Conservation (phyloP, 2,329 filamentous ascomycete species). For the Colletotrichum sp. region DNA sequence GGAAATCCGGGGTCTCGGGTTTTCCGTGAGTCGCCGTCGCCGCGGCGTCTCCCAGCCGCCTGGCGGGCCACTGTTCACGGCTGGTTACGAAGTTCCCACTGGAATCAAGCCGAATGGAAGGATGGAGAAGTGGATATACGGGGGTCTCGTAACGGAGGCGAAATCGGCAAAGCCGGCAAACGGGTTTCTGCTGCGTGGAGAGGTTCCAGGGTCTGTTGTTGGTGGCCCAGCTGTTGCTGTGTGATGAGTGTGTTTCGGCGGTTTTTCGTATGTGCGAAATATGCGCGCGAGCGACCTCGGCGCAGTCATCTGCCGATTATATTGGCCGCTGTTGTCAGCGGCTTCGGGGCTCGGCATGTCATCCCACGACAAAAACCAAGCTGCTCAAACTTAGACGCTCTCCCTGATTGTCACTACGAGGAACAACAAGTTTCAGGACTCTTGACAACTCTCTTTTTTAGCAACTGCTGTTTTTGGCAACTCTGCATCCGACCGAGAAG, state of each 20-base stretch:
- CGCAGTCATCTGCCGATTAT: background rate
- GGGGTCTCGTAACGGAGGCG: background rate
- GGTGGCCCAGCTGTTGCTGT: background rate
- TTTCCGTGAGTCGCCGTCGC: background rate
- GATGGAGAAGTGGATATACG: background rate
- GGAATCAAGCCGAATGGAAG: background rate
- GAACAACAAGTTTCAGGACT: background rate
- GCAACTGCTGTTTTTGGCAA: background rate
- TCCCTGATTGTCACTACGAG: background rate
- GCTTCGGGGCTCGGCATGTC: background rate
- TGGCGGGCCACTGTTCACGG: background rate
- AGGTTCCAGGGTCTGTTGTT: background rate
- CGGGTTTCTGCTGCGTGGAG: background rate
- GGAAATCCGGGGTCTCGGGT: background rate
- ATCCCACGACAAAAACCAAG: background rate
- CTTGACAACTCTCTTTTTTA: background rate
- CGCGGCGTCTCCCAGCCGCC: background rate
- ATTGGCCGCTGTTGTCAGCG: background rate
- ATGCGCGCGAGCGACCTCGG: background rate
- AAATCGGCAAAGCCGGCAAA: constrained; percentile 1
- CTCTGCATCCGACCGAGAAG: background rate
- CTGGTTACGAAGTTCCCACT: background rate
- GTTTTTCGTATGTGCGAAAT: background rate
- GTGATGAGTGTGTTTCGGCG: background rate
- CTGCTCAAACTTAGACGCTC: background rate